phyloP scores from a whole-genome alignment of 768 basidiomycete genomes.

The Russula abietina region DNA sequence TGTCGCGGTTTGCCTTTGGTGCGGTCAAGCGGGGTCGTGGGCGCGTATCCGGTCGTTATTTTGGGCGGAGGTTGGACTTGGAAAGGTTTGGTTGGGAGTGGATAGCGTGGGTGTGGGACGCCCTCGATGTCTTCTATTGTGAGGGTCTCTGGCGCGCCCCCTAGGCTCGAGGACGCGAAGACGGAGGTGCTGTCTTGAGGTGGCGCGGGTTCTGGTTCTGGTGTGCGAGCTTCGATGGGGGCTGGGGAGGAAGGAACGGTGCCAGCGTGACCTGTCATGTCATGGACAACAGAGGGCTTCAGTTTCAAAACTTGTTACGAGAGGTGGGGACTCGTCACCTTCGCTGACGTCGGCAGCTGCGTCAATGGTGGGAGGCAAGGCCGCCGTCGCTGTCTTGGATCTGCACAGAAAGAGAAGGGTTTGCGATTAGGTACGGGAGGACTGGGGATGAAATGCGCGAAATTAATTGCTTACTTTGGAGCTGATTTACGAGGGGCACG shows the following conservation, averaged over 20 bases:
- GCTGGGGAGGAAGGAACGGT: constrained; percentile 25
- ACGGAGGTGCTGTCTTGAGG: not conserved
- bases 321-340: not conserved
- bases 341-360: constrained; percentile 13
- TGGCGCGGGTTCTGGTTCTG: constrained; percentile 10
- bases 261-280: constrained; percentile 23
- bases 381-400: not conserved
- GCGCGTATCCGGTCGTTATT: constrained; percentile 68
- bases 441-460: not conserved
- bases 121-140: constrained; percentile 44
- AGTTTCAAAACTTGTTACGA: not conserved
- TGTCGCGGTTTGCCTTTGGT: constrained; percentile 54
- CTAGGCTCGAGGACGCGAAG: not conserved
- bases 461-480: constrained; percentile 27
- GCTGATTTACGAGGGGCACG: constrained; percentile 31
- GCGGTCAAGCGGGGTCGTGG: constrained; percentile 60
- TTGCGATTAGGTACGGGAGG: not conserved
- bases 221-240: constrained; percentile 11
- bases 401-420: not conserved
- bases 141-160: constrained; percentile 3
- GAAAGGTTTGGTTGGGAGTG: constrained; percentile 77
- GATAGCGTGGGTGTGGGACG: constrained; percentile 63
- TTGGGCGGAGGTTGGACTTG: constrained; percentile 74
- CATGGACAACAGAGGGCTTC: no score
- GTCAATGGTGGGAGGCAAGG: constrained; percentile 4